Evolutionary conservation across 169 alveolate genomes (phyloP).

Genomic region (Cryptosporidium bovis): DNA sequence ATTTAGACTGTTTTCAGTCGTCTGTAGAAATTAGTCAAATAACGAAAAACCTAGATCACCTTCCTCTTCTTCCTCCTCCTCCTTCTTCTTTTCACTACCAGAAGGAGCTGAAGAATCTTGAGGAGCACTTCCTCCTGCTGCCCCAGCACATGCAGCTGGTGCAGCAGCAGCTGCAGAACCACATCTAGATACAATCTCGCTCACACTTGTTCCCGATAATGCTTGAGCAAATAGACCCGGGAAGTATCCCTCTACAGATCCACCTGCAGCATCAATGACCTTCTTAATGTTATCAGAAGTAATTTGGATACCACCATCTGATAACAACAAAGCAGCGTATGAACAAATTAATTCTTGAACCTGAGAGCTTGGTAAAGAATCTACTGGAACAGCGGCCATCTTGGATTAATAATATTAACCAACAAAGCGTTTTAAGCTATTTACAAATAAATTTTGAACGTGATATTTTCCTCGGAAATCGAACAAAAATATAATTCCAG

Average conservation of each 20-base stretch:
- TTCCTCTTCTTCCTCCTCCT: constrained; percentile 68
- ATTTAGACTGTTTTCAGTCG: background rate
- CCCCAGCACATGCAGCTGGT: constrained; percentile 47
- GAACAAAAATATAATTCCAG: background rate
- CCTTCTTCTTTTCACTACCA: constrained; percentile 43
- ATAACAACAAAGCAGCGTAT: constrained; percentile 62
- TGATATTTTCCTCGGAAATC: background rate
- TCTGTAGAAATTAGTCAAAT: constrained; percentile 42
- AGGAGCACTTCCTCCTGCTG: constrained; percentile 22
- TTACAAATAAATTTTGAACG: background rate
- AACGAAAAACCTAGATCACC: constrained; percentile 75
- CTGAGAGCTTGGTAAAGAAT: constrained; percentile 42
- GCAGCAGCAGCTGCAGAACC: constrained; percentile 70
- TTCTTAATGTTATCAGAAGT: constrained; percentile 69
- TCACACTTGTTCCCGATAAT: constrained; percentile 29
- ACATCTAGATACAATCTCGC: constrained; percentile 49
- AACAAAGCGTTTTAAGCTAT: constrained; percentile 76
- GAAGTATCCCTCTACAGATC: constrained; percentile 60
- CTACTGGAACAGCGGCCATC: constrained; percentile 74
- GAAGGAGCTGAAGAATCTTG: constrained; percentile 32
- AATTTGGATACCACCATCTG: constrained; percentile 64
- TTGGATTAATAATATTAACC: constrained; percentile 72
- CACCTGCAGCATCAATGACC: constrained; percentile 68
- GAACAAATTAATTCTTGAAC: constrained; percentile 71
- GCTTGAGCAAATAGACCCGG: constrained; percentile 75